Conservation (phyloP, 805 yeast genomes). For the Lipomyces lipofer region DNA sequence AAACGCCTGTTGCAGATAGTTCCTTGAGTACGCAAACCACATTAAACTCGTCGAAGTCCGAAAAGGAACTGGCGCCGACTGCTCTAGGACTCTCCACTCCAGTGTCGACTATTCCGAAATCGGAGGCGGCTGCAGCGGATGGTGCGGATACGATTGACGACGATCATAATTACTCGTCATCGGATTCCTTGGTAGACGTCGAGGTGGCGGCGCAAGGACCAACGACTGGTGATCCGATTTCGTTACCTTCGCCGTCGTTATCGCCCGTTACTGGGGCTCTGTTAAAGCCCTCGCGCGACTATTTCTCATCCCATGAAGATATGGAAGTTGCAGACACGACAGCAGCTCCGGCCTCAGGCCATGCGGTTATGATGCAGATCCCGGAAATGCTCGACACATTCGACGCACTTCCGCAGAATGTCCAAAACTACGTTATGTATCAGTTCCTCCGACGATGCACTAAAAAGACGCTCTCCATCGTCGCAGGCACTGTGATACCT, state of each 20-base stretch:
- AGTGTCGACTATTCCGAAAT: no score
- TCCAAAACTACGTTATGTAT: slow-evolving; percentile 53
- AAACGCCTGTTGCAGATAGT: no score
- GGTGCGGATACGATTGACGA: no score
- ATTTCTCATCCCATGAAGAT: slow-evolving; percentile 12
- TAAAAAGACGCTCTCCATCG: slow-evolving; percentile 60
- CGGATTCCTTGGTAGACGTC: no score
- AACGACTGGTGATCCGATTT: slow-evolving; percentile 28
- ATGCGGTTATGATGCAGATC: slow-evolving; percentile 28
- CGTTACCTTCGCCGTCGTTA: slow-evolving; percentile 36
- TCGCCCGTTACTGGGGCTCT: slow-evolving; percentile 32
- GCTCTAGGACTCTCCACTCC: slow-evolving; percentile 6
- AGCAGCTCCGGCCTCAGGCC: slow-evolving; percentile 4
- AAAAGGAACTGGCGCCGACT: no score
- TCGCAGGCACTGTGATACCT: slow-evolving; percentile 52
- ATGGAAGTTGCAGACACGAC: neutral
- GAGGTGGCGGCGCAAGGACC: slow-evolving; percentile 14
- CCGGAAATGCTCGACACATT: slow-evolving; percentile 38
- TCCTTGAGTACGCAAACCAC: no score
- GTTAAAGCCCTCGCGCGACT: slow-evolving; percentile 17
- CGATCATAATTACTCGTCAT: no score
- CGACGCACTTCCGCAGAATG: slow-evolving; percentile 46
- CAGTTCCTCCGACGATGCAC: slow-evolving; percentile 59
- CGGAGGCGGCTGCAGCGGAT: no score
- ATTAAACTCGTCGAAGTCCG: no score